phyloP scores from a whole-genome alignment of 2,329 filamentous ascomycete species.

The Xenosphaeropsis pyriputrescens region DNA sequence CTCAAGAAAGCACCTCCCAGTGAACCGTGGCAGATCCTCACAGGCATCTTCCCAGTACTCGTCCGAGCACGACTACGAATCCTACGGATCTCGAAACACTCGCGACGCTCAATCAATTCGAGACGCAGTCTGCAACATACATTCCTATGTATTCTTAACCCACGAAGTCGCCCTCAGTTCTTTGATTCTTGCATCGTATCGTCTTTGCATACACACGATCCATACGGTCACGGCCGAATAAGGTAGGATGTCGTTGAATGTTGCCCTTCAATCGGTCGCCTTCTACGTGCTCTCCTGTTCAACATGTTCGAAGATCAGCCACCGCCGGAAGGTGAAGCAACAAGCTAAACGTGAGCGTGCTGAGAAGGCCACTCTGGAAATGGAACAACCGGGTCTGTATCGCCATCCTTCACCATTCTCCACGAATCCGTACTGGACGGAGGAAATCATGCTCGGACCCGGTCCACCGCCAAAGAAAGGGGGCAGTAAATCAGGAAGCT shows the following conservation, averaged over 20 bases:
- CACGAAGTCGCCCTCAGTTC: not conserved
- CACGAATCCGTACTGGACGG: slow-evolving; percentile 79
- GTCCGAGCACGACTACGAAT: too few species aligned
- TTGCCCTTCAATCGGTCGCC: slow-evolving; percentile 58
- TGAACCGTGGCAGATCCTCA: too few species aligned
- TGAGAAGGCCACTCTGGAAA: slow-evolving; percentile 48
- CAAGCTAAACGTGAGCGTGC: slow-evolving; percentile 54
- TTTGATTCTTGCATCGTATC: not conserved
- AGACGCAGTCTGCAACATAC: too few species aligned
- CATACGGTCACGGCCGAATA: not conserved
- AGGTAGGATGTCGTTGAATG: slow-evolving; percentile 32
- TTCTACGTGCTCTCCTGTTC: slow-evolving; percentile 69
- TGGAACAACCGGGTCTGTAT: slow-evolving; percentile 59
- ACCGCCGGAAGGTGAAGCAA: slow-evolving; percentile 55
- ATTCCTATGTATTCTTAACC: too few species aligned
- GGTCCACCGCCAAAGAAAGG: slow-evolving; percentile 50
- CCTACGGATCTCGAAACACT: too few species aligned
- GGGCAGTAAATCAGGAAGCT: slow-evolving; percentile 39
- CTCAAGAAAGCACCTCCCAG: too few species aligned
- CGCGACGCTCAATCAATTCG: too few species aligned
- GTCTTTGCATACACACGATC: too few species aligned
- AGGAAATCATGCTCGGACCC: slow-evolving; percentile 76
- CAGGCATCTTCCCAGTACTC: too few species aligned
- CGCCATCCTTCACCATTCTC: slow-evolving; percentile 69
- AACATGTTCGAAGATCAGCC: slow-evolving; percentile 58